Percentiles rank a stretch among this genome's conserved stretches.
phyloP scores from a whole-genome alignment of 352 stramenopile species.

The Phytophthora pinifolia region DNA sequence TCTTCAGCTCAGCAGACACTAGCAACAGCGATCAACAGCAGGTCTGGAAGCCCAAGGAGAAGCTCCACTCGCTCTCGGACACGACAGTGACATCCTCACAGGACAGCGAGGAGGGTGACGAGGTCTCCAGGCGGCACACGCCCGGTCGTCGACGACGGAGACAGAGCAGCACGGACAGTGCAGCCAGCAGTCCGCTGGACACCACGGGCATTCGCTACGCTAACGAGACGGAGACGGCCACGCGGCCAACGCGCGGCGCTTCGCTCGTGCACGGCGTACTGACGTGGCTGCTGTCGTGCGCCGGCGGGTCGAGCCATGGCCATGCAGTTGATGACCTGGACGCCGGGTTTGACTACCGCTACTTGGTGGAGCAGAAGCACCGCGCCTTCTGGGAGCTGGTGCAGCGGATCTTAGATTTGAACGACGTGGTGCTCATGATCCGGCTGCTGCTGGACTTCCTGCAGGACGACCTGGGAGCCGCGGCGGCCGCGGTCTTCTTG shows the following conservation, averaged over 20 bases:
- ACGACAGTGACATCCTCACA: conserved; percentile 46
- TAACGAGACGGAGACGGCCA: not conserved
- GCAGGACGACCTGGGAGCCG: conserved; percentile 48
- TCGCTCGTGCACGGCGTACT: conserved; percentile 15
- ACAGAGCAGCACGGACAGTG: conserved; percentile 8
- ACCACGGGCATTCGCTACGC: conserved; percentile 5
- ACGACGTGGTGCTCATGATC: conserved; percentile 81
- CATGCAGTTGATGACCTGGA: conserved; percentile 5
- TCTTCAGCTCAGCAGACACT: conserved; percentile 17
- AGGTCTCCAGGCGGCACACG: conserved; percentile 3
- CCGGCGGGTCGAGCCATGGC: not conserved
- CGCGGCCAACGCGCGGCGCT: too few species aligned
- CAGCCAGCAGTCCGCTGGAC: not conserved
- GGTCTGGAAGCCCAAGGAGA: conserved; percentile 15
- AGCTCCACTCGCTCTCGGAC: conserved; percentile 56
- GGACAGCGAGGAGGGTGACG: conserved; percentile 36
- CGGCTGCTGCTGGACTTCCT: conserved; percentile 68
- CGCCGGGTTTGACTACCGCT: conserved; percentile 32
- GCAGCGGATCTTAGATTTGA: conserved; percentile 60
- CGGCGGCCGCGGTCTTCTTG: conserved; percentile 64
- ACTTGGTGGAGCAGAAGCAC: conserved; percentile 62
- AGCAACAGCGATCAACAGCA: conserved; percentile 1
- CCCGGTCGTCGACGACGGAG: conserved; percentile 18
- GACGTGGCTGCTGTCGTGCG: conserved; percentile 21
- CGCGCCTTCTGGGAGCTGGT: conserved; percentile 80